These are phyloP conservation scores for Colletotrichum tofieldiae DNA, from an alignment of 2,329 filamentous ascomycete species.

Conservation along the genomic window DNA sequence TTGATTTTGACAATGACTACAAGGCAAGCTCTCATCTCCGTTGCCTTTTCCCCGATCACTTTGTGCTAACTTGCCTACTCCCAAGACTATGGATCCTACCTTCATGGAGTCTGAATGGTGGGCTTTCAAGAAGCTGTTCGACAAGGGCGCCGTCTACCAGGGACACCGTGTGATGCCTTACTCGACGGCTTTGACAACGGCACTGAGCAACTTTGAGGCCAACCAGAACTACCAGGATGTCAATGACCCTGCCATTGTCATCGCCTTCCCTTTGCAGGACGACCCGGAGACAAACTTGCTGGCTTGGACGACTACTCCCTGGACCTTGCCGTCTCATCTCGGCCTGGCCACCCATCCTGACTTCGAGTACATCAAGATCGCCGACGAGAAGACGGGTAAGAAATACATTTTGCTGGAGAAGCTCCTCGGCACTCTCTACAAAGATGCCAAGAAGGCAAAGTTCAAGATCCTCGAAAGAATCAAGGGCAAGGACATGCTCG, in stretches of 20 bases:
- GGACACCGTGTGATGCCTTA: constrained; percentile 96
- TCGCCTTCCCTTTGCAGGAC: constrained; percentile 87
- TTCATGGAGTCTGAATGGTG: constrained; percentile 99
- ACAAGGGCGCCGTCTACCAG: constrained; percentile 91
- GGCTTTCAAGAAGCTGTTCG: constrained; percentile 94
- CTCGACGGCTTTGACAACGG: constrained; percentile 73
- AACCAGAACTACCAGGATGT: constrained; percentile 96
- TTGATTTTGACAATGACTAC: constrained; percentile 98
- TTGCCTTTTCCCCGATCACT: background rate
- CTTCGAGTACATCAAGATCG: constrained; percentile 90
- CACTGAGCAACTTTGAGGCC: constrained; percentile 86
- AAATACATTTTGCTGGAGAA: constrained; percentile 89
- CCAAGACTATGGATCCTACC: constrained; percentile 88
- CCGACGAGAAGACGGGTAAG: constrained; percentile 86
- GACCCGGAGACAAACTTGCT: constrained; percentile 83
- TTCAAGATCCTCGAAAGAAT: constrained; percentile 86
- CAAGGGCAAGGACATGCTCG: constrained; percentile 87
- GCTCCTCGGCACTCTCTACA: constrained; percentile 87
- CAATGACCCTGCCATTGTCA: constrained; percentile 90
- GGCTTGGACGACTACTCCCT: constrained; percentile 91
- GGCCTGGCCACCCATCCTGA: constrained; percentile 84
- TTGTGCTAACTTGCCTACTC: constrained; percentile 40
- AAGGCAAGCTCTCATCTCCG: constrained; percentile 69
- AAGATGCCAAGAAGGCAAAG: constrained; percentile 95
- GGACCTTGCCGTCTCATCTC: constrained; percentile 88